Evolutionary conservation across 805 yeast species (phyloP), one percentile per base, ranked within the genome.

Genomic region (Millerozyma acaciae): DNA sequence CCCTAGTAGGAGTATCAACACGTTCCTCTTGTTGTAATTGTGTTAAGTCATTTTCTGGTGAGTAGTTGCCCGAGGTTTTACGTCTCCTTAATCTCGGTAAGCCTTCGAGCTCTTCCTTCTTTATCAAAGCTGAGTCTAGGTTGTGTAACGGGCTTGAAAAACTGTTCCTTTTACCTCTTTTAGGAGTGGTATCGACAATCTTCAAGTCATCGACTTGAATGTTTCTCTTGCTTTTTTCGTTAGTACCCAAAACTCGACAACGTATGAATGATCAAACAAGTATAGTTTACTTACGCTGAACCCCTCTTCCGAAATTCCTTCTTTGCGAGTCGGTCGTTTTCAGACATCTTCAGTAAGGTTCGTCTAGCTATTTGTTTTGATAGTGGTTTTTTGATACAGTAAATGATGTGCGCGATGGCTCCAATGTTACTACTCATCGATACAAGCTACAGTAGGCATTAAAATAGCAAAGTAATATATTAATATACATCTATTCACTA

Each of bases 221-320:
- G 21, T 34, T 28, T 16, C 44, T 28, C 19, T 26, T 29, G 8
- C 44, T 38, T 12, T 24, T 18, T 12, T 10, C 20, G 32, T 35
- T 30, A 35, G 42, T n/a, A n/a, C n/a, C n/a, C n/a, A n/a, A 25
- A 8, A 25, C 4, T 14, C 13, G 22, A 20, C 8, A 20, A 20
- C 22, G 10, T 20, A 20, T 20, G 10, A 20, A 20, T 10, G 9
- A 20, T 10, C 22, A 20, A 20, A 20, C 10, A 8, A 20, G 8
- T 8, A 8, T 20, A 20, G 10, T 8, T 10, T 8, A 62, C 72
- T 45, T 65, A 64, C 70, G 66, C 70, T 15, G 69, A 56, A 16
- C 72, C 72, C 29, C 70, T 49, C 17, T 57, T 45, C 21, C 71
- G 50, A 24, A 65, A 48, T 38, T 63, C 60, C 17, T 50, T 39